phyloP scores from a whole-genome alignment of 169 alveolate species.

The Fabrea salina region DNA sequence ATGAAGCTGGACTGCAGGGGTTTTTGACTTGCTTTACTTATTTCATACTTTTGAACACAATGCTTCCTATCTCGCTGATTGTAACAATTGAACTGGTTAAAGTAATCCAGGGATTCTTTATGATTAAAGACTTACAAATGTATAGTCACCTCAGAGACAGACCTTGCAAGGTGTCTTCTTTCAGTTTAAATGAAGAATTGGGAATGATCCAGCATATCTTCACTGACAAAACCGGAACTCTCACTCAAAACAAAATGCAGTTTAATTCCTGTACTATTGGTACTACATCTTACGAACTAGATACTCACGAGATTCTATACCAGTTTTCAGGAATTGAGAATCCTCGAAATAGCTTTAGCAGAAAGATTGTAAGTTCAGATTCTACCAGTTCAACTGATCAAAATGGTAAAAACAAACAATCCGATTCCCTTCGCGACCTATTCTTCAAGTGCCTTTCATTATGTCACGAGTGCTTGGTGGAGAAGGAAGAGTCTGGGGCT shows the following conservation, averaged over 20 bases:
- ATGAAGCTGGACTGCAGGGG: not conserved
- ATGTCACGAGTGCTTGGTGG: constrained; percentile 71
- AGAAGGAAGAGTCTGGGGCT: constrained; percentile 41
- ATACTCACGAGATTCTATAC: not conserved
- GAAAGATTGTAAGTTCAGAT: not conserved
- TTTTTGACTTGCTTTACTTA: constrained; percentile 38
- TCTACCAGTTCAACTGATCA: not conserved
- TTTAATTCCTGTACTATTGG: constrained; percentile 77
- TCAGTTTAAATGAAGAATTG: constrained; percentile 91
- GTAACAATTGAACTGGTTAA: constrained; percentile 85
- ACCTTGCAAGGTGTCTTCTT: constrained; percentile 77
- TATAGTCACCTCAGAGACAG: constrained; percentile 68
- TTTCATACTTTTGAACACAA: constrained; percentile 49
- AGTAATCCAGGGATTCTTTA: constrained; percentile 73
- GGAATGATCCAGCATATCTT: constrained; percentile 96
- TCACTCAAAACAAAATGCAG: constrained; percentile 96
- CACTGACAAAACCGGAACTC: constrained; percentile 99
- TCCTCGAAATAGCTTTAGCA: not conserved
- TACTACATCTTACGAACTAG: constrained; percentile 57
- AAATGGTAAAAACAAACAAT: not conserved
- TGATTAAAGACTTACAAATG: constrained; percentile 73
- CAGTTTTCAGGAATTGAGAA: not conserved
- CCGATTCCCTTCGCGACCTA: not conserved
- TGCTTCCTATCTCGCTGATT: constrained; percentile 57
- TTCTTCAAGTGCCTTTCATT: constrained; percentile 45